Conservation (phyloP, 768 basidiomycete species). For the Suillus luteus region DNA sequence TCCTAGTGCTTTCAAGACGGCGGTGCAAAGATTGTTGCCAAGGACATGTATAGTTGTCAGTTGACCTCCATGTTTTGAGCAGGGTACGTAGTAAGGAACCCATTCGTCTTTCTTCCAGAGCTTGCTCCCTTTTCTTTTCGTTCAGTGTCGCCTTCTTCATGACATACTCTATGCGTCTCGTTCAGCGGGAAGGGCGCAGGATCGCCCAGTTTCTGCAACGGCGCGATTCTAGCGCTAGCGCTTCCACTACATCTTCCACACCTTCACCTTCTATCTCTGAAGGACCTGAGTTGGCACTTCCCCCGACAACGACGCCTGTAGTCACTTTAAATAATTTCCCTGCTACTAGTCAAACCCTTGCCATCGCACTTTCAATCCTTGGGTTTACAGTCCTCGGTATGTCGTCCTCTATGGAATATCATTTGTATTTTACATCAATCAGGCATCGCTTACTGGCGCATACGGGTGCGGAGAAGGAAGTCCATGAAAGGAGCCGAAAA, state of each 20-base stretch:
- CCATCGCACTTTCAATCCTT: conserved; percentile 21
- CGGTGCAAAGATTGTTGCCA: conserved; percentile 7
- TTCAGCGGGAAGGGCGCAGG: conserved; percentile 5
- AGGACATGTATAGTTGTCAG: neutral
- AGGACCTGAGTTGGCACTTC: conserved; percentile 14
- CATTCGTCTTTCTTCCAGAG: neutral
- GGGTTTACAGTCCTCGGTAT: conserved; percentile 28
- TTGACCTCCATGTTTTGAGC: neutral
- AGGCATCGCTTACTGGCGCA: conserved; percentile 19
- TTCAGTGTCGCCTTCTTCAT: neutral
- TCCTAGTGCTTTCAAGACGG: neutral
- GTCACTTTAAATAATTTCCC: conserved; percentile 12
- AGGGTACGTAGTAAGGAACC: neutral
- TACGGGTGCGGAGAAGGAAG: conserved; percentile 15
- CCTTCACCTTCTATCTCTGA: conserved; percentile 7
- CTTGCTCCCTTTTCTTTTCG: neutral
- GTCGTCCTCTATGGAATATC: conserved; percentile 13
- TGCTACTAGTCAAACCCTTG: conserved; percentile 3
- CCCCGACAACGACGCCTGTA: conserved; percentile 13
- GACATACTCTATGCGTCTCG: neutral
- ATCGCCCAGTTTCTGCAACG: conserved; percentile 3
- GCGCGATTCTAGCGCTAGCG: conserved; percentile 1
- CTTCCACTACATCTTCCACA: conserved; percentile 12
- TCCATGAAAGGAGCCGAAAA: neutral
- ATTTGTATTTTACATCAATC: neutral